These are phyloP conservation scores for Ploettnerulaceae sp. DNA, from an alignment of 2,329 filamentous ascomycete species.

Conservation along the genomic window DNA sequence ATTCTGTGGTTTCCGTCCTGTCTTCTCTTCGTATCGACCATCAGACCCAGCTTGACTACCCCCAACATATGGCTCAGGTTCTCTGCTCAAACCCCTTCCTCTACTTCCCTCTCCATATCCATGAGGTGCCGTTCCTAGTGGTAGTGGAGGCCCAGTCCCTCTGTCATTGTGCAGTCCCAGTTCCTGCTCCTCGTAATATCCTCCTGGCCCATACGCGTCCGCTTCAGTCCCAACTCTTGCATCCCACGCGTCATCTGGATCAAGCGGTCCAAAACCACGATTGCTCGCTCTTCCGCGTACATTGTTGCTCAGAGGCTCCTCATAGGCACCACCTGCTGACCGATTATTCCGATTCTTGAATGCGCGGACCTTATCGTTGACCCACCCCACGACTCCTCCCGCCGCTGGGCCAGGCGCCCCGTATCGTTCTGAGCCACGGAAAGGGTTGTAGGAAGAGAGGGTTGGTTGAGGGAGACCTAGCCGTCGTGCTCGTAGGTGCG, in stretches of 20 bases:
- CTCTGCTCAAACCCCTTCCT: conserved; percentile 41
- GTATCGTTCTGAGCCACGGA: conserved; percentile 42
- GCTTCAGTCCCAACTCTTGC: conserved; percentile 70
- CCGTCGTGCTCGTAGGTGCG: conserved; percentile 65
- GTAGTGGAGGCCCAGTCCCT: conserved; percentile 44
- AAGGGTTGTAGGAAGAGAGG: conserved; percentile 66
- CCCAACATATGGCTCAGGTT: conserved; percentile 38
- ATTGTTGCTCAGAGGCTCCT: conserved; percentile 44
- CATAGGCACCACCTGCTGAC: conserved; percentile 67
- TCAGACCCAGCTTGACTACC: conserved; percentile 40
- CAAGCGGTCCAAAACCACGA: conserved; percentile 61
- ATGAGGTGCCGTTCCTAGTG: conserved; percentile 31
- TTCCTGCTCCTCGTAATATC: conserved; percentile 75
- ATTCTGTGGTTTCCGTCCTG: conserved; percentile 44
- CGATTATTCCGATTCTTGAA: conserved; percentile 63
- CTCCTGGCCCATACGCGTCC: conserved; percentile 53
- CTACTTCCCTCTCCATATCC: conserved; percentile 40
- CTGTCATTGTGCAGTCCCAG: conserved; percentile 47
- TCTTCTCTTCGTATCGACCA: conserved; percentile 42
- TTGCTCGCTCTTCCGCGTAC: conserved; percentile 39
- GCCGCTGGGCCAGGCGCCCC: conserved; percentile 43
- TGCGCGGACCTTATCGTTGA: conserved; percentile 59
- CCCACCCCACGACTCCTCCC: conserved; percentile 66
- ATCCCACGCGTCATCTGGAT: conserved; percentile 86
- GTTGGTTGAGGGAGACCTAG: conserved; percentile 71